These are phyloP conservation scores for Phytophthora sansomeana DNA, from an alignment of 352 stramenopile genomes.

Conservation along the genomic window DNA sequence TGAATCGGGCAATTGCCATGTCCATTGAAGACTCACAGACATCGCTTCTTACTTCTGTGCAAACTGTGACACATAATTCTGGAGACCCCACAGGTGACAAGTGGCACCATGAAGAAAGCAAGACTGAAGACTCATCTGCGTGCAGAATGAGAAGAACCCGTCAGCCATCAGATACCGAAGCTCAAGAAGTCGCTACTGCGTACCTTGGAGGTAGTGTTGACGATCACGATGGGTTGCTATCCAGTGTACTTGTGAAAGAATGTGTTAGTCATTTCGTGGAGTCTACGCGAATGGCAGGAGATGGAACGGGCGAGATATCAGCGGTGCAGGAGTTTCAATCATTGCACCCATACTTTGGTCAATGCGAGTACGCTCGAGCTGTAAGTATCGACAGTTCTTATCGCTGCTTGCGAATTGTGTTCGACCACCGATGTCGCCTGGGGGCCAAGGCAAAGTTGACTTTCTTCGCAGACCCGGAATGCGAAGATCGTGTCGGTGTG, in stretches of 20 bases:
- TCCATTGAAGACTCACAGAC: conserved; percentile 45
- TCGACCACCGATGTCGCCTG: conserved; percentile 81
- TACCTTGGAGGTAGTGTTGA: conserved; percentile 57
- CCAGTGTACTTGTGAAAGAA: conserved; percentile 82
- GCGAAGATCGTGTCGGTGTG: conserved; percentile 57
- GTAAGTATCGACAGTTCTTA: conserved; percentile 60
- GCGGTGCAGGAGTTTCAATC: conserved; percentile 74
- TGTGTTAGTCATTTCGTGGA: conserved; percentile 88
- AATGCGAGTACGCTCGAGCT: conserved; percentile 77
- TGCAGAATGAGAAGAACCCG: conserved; percentile 28
- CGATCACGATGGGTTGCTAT: conserved; percentile 70
- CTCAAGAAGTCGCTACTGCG: conserved; percentile 62
- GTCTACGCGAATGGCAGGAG: conserved; percentile 75
- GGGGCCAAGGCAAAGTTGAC: conserved; percentile 73
- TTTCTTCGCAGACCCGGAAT: conserved; percentile 80
- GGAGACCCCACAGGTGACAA: not conserved
- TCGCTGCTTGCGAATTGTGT: conserved; percentile 78
- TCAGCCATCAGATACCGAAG: conserved; percentile 69
- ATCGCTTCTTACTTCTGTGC: conserved; percentile 3
- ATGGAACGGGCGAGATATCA: conserved; percentile 44
- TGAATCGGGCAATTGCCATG: conserved; percentile 52
- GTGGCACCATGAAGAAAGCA: conserved; percentile 46
- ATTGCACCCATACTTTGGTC: conserved; percentile 86
- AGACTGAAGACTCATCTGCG: conserved; percentile 30
- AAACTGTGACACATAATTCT: not conserved